Conservation (phyloP, 352 stramenopile species). For the Aphanomyces astaci region DNA sequence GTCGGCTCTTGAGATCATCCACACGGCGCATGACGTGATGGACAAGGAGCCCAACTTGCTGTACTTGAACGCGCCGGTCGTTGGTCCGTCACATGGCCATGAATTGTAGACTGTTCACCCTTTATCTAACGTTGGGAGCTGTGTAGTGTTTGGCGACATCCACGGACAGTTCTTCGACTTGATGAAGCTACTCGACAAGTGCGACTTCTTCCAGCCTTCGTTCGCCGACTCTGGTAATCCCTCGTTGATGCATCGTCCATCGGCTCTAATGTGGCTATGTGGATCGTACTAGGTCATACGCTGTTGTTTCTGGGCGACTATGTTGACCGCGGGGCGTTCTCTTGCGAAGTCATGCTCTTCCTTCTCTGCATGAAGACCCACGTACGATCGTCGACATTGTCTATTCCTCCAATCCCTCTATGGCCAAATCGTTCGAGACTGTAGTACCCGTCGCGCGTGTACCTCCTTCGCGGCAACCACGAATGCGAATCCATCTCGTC, state of each 20-base stretch:
- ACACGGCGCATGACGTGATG: constrained; percentile 57
- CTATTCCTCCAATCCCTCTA: not conserved
- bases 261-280: constrained; percentile 14
- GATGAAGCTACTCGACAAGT: constrained; percentile 51
- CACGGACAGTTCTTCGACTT: constrained; percentile 79
- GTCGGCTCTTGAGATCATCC: constrained; percentile 52
- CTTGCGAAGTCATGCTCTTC: constrained; percentile 75
- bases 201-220: constrained; percentile 25
- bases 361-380: constrained; percentile 59
- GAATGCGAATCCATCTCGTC: constrained; percentile 81
- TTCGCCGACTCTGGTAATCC: constrained; percentile 10
- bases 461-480: constrained; percentile 71
- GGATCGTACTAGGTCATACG: constrained; percentile 32
- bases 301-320: constrained; percentile 75
- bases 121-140: constrained; percentile 16
- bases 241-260: too few species aligned
- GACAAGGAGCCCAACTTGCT: constrained; percentile 55
- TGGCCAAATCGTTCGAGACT: too few species aligned
- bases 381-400: constrained; percentile 23
- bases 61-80: constrained; percentile 32
- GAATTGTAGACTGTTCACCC: constrained; percentile 19
- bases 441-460: constrained; percentile 49
- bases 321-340: constrained; percentile 71
- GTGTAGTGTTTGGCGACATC: constrained; percentile 67
- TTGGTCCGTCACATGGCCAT: constrained; percentile 28